phyloP scores from a whole-genome alignment of 2,329 filamentous ascomycete genomes.

The Tolypocladium amazonense region DNA sequence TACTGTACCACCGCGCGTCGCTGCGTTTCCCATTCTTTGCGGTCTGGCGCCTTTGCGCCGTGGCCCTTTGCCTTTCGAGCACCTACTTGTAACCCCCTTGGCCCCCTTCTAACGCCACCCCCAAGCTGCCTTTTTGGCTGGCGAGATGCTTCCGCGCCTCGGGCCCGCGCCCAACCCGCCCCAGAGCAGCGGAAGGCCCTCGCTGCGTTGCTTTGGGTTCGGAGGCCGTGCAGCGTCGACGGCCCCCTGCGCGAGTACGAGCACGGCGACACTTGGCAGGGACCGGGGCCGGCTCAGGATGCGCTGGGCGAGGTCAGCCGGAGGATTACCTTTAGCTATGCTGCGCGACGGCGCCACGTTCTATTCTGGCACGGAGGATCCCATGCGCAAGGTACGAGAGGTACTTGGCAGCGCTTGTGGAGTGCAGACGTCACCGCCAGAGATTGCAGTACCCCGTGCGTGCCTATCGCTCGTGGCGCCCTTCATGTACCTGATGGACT shows the following conservation, averaged over 20 bases:
- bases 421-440: neutral
- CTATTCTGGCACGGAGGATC: neutral
- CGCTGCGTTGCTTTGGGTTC: neutral
- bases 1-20: neutral
- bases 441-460: slow-evolving; percentile 1
- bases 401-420: neutral
- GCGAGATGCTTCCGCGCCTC: neutral
- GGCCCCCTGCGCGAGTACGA: neutral
- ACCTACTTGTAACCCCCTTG: too few species aligned
- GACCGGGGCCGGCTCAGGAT: neutral
- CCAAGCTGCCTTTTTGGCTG: neutral
- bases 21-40: neutral
- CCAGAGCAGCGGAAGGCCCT: neutral
- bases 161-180: neutral
- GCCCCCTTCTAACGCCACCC: neutral
- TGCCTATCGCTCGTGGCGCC: neutral
- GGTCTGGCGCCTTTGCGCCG: neutral
- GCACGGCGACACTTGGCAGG: neutral
- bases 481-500: neutral
- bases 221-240: neutral
- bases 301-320: neutral
- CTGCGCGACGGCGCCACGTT: neutral
- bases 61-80: neutral
- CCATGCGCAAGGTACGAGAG: neutral
- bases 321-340: neutral